A percentile compares a stretch with the other conserved stretches of the same genome.
Evolutionary conservation across 2,329 filamentous ascomycete genomes (phyloP).

Genomic region (Trichoderma sp.): DNA sequence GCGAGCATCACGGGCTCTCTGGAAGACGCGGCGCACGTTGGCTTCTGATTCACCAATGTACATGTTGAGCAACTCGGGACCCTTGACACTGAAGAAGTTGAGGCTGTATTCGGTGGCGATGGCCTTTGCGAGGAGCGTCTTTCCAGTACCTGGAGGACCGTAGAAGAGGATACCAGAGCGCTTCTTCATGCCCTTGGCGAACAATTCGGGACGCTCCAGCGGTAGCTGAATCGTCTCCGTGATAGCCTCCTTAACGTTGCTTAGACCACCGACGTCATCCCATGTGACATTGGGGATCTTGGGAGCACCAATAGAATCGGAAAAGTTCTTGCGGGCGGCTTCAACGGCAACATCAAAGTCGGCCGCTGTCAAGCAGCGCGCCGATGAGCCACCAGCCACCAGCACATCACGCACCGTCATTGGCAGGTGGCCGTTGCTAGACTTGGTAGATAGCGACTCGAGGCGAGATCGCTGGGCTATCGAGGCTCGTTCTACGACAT

Average conservation of each 20-base stretch:
- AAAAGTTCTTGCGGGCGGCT: constrained; percentile 94
- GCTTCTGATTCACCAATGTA: constrained; percentile 94
- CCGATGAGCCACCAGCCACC: constrained; percentile 77
- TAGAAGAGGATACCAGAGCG: constrained; percentile 91
- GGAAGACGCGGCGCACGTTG: constrained; percentile 86
- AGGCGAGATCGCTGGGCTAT: constrained; percentile 75
- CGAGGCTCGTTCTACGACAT: constrained; percentile 87
- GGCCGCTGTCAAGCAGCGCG: constrained; percentile 71
- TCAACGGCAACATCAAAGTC: constrained; percentile 95
- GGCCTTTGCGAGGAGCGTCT: constrained; percentile 88
- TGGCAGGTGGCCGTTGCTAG: constrained; percentile 35
- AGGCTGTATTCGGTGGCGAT: constrained; percentile 92
- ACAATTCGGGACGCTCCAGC: constrained; percentile 85
- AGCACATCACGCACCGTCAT: constrained; percentile 80
- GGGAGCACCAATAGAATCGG: constrained; percentile 92
- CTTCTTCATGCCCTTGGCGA: constrained; percentile 98
- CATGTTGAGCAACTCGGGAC: constrained; percentile 90
- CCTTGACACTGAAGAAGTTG: constrained; percentile 94
- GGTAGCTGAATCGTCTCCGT: constrained; percentile 95
- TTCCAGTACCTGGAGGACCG: constrained; percentile 85
- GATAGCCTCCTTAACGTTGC: constrained; percentile 94
- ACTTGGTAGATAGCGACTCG: constrained; percentile 62
- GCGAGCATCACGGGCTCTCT: constrained; percentile 78
- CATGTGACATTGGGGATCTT: constrained; percentile 97
- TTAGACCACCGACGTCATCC: constrained; percentile 91